phyloP scores from a whole-genome alignment of 1,139 yeast genomes.

The Trichomonascaceae sp. region DNA sequence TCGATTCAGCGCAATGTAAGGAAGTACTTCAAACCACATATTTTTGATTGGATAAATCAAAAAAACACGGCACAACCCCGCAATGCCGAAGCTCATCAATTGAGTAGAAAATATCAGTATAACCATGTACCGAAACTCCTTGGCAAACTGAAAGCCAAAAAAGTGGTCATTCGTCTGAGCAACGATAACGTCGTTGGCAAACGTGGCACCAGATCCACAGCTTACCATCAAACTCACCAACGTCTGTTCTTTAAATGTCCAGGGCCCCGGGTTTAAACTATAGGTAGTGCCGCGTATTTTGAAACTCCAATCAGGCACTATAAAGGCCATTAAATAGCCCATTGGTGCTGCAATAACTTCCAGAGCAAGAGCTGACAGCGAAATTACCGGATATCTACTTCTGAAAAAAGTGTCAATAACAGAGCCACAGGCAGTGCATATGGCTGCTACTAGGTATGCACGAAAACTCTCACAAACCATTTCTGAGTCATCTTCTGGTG shows the following conservation, averaged over 20 bases:
- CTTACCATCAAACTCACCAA: conserved; percentile 45
- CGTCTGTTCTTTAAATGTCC: conserved; percentile 67
- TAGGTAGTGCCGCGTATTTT: conserved; percentile 35
- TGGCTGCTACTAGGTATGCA: conserved; percentile 47
- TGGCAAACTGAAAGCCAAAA: conserved; percentile 40
- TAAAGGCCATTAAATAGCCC: conserved; percentile 35
- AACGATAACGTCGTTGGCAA: conserved; percentile 31
- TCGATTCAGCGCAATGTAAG: conserved; percentile 49
- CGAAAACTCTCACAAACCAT: conserved; percentile 51
- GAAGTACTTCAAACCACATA: conserved; percentile 52
- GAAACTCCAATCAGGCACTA: conserved; percentile 48
- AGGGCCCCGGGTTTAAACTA: conserved; percentile 55
- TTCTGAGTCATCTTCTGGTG: conserved; percentile 34
- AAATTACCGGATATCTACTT: conserved; percentile 48
- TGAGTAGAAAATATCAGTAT: conserved; percentile 48
- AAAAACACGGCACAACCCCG: conserved; percentile 53
- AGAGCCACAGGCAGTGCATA: conserved; percentile 54
- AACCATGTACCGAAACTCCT: conserved; percentile 43
- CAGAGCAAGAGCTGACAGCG: conserved; percentile 42
- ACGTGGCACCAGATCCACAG: conserved; percentile 39
- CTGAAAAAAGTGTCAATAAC: conserved; percentile 55
- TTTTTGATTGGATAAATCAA: conserved; percentile 53
- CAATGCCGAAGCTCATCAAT: conserved; percentile 56
- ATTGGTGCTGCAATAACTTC: conserved; percentile 56
- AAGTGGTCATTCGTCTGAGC: conserved; percentile 30